phyloP scores from a whole-genome alignment of 2,329 filamentous ascomycete genomes.

The Pseudophaeomoniella oleicola region DNA sequence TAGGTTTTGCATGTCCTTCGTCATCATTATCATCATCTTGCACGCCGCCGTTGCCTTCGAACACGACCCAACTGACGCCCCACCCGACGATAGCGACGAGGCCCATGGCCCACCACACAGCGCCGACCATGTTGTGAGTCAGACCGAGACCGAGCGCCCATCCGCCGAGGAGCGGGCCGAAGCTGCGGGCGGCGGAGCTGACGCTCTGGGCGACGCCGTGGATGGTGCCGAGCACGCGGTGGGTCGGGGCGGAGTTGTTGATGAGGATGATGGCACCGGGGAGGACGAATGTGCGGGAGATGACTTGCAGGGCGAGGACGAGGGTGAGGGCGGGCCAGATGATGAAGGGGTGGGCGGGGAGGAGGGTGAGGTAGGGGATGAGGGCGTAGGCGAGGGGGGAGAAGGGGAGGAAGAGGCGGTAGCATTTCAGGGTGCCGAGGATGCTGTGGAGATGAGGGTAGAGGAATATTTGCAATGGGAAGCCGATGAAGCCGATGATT shows the following conservation, averaged over 20 bases:
- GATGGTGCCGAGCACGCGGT: conserved; percentile 40
- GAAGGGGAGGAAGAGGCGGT: conserved; percentile 52
- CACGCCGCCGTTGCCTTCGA: conserved; percentile 51
- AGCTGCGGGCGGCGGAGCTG: conserved; percentile 36
- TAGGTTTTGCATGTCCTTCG: too few species aligned
- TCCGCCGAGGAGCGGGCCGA: conserved; percentile 40
- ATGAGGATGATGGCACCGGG: conserved; percentile 45
- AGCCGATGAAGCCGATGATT: conserved; percentile 61
- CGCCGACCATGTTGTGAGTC: conserved; percentile 37
- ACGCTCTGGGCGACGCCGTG: conserved; percentile 45
- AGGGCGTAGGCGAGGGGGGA: conserved; percentile 58
- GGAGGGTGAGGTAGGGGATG: conserved; percentile 55
- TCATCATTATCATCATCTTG: conserved; percentile 13
- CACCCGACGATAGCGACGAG: conserved; percentile 42
- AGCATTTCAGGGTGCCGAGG: conserved; percentile 54
- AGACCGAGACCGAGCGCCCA: conserved; percentile 40
- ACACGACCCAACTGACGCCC: conserved; percentile 43
- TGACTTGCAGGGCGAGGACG: conserved; percentile 54
- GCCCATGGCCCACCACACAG: conserved; percentile 43
- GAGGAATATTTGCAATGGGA: conserved; percentile 54
- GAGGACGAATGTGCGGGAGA: conserved; percentile 55
- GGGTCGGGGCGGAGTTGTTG: conserved; percentile 45
- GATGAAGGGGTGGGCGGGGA: conserved; percentile 39
- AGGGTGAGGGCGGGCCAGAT: conserved; percentile 53
- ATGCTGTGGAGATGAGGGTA: conserved; percentile 54